Conservation (phyloP, 75 land plant genomes). For the Pinus albicaulis region DNA sequence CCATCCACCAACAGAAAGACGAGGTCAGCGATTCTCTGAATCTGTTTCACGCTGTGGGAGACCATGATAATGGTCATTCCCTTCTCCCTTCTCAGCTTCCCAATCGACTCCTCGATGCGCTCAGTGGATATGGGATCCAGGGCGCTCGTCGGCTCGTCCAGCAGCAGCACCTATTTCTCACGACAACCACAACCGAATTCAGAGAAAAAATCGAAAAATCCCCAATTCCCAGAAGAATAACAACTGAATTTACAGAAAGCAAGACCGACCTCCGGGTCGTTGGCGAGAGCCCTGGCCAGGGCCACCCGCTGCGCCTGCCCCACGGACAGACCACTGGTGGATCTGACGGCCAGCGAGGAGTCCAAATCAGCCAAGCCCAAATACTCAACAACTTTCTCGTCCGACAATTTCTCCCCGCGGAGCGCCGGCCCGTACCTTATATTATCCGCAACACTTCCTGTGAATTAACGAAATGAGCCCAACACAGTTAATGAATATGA, state of each 20-base stretch:
- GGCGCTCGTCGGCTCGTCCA: slow-evolving; percentile 96
- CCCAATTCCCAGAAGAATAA: background rate
- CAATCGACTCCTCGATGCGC: slow-evolving; percentile 77
- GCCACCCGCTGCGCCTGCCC: slow-evolving; percentile 97
- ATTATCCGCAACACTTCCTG: no score
- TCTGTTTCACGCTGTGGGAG: slow-evolving; percentile 91
- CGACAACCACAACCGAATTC: background rate
- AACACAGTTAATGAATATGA: no score
- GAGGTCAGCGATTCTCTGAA: slow-evolving; percentile 75
- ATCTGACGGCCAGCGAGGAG: slow-evolving; percentile 40
- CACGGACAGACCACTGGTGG: slow-evolving; percentile 62
- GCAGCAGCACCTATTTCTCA: slow-evolving; percentile 52
- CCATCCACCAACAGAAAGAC: slow-evolving; percentile 78
- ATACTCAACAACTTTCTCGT: slow-evolving; percentile 48
- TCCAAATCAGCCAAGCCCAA: slow-evolving; percentile 74
- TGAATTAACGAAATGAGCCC: no score
- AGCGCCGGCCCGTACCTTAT: no score
- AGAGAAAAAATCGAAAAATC: background rate
- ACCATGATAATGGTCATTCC: slow-evolving; percentile 78
- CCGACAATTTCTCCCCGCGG: slow-evolving; percentile 66
- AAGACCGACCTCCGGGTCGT: slow-evolving; percentile 71
- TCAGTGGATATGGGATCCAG: slow-evolving; percentile 90
- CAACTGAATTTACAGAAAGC: no score
- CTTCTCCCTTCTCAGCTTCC: slow-evolving; percentile 51
- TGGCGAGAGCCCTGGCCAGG: slow-evolving; percentile 89